phyloP scores from a whole-genome alignment of 1,284 basidiomycete species.

The Cryptococcus sp. region DNA sequence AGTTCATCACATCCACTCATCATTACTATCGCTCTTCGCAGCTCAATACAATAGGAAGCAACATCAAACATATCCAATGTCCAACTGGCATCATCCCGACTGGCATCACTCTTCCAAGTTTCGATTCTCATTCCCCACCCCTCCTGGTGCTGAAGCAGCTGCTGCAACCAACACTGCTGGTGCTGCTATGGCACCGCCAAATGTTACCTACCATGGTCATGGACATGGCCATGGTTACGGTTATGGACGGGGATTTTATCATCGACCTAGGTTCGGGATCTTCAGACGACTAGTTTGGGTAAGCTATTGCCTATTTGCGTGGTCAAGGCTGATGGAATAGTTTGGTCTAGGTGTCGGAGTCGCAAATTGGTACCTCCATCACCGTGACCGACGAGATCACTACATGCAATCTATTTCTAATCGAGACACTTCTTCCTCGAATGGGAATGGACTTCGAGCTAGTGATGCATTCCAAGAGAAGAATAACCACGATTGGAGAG shows the following conservation, averaged over 20 bases:
- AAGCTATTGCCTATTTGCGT: slow-evolving; percentile 1
- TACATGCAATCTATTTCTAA: too few relatives aligned
- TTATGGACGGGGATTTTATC: background rate
- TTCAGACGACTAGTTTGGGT: slow-evolving; percentile 15
- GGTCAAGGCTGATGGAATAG: slow-evolving; percentile 2
- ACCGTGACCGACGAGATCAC: background rate
- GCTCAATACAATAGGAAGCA: background rate
- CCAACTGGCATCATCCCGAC: slow-evolving; percentile 1
- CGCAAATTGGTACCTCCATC: slow-evolving; percentile 7
- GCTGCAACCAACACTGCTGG: too few relatives aligned
- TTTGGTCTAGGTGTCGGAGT: slow-evolving; percentile 15
- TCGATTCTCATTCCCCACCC: slow-evolving; percentile 4
- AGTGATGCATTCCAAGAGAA: background rate
- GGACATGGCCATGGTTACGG: slow-evolving; percentile 1
- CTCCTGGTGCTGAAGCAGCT: slow-evolving; percentile 5
- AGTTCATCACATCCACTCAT: background rate
- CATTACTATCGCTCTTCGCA: background rate
- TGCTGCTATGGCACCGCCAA: too few relatives aligned
- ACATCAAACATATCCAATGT: background rate
- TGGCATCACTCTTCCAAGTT: slow-evolving; percentile 11
- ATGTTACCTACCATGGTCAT: background rate
- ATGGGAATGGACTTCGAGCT: background rate
- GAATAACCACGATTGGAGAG: background rate
- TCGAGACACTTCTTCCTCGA: background rate
- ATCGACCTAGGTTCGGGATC: slow-evolving; percentile 1